These are phyloP conservation scores for Diospyros kaki DNA, from an alignment of 148 eudicot genomes.

Conservation along the genomic window DNA sequence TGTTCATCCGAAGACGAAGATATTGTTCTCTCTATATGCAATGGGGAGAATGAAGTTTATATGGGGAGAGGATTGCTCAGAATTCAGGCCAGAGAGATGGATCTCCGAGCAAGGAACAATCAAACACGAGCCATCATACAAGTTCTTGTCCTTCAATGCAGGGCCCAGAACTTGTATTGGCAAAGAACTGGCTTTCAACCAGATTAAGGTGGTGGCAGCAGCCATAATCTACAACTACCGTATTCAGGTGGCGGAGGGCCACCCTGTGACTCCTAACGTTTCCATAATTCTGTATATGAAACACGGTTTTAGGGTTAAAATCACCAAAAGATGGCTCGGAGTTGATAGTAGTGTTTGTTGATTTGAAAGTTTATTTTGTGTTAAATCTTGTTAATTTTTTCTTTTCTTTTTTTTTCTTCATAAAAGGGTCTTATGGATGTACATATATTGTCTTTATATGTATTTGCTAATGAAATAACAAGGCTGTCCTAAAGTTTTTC, in stretches of 20 bases:
- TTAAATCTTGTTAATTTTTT: no score
- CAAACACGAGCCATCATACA: constrained; percentile 14
- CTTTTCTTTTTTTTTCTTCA: no score
- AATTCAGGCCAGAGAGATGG: constrained; percentile 16
- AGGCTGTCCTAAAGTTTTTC: no score
- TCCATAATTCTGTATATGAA: constrained; percentile 5
- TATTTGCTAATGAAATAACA: no score
- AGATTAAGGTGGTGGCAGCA: constrained; percentile 8
- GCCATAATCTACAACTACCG: neutral
- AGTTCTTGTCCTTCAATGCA: constrained; percentile 7
- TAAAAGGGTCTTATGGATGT: no score
- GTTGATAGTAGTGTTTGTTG: no score
- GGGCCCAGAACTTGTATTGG: constrained; percentile 16
- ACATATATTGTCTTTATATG: no score
- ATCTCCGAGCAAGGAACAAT: constrained; percentile 9
- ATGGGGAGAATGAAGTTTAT: constrained; percentile 15
- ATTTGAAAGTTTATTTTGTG: no score
- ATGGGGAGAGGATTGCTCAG: constrained; percentile 20
- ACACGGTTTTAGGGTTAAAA: constrained; percentile 10
- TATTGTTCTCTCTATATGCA: neutral
- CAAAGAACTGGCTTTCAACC: constrained; percentile 7
- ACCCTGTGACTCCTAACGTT: neutral
- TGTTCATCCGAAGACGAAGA: neutral
- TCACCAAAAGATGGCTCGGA: neutral
- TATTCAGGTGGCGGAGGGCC: constrained; percentile 13